Base-by-base conservation (phyloP, 179 eudicot genomes). In the Beta lomatogona region DNA sequence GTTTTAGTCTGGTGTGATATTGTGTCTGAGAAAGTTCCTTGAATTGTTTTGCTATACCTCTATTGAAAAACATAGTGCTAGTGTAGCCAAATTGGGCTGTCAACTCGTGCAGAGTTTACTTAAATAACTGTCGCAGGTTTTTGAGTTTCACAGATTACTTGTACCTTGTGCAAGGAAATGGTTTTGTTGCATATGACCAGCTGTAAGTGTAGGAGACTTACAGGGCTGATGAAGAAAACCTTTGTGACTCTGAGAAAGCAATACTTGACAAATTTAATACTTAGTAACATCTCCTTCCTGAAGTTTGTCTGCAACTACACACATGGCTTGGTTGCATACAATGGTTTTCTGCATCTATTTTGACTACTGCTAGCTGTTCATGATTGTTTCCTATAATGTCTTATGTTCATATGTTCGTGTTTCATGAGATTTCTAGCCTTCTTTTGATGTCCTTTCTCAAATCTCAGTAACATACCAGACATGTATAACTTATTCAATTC, bases 21-120 rank as follows among this genome's bases (percentile, higher is more conserved):
- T 80, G 21, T 73, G 63, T 52, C 28, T 70, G 58, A 54, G 72
- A 46, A 48, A 61, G 41, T 63, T 64, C 22, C 73, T 8, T 44
- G 73, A 44, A 5, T 25, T 31, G 11, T 65, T 18, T 19, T 45
- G 54, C 54, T 71, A n/a, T 21, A 9, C 45, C 74, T 45, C 8
- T 19, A 12, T 67, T 2, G 50, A n/a, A 15, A 31, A 18, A 68
- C 53, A 45, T 68, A 41, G 7, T 41, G 50, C 19, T 68, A 18
- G 28, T 48, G 9, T n/a, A 48, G 73, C 13, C 25, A 6, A 19
- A 45, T 46, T 46, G 13, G 72, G 73, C 21, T 25, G 72, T 46
- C 22, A 21, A 22, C 18, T 77, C 14, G 12, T 16, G 71, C 69
- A 15, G 66, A 69, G 31, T 68, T 44, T 50, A 13, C 65, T 78